phyloP scores from a whole-genome alignment of 2,329 filamentous ascomycete species.

The Fusarium veterinarium region DNA sequence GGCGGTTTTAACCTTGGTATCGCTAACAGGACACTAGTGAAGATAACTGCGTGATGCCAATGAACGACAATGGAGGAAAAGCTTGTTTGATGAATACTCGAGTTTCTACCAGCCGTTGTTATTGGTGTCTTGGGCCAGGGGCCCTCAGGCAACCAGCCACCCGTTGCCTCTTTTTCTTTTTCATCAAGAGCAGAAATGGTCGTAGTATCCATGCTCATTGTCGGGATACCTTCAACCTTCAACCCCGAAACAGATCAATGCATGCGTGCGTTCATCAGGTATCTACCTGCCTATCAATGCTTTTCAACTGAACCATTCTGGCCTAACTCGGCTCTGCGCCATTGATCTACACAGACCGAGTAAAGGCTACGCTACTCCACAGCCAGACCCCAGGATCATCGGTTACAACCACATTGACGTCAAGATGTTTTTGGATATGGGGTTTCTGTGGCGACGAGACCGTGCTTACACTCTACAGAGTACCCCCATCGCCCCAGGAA shows the following conservation, averaged over 20 bases:
- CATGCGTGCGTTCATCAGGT: background rate
- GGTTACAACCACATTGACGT: background rate
- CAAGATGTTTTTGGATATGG: background rate
- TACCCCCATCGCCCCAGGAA: background rate
- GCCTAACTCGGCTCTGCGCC: background rate
- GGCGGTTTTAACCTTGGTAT: background rate
- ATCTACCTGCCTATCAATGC: background rate
- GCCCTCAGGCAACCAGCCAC: background rate
- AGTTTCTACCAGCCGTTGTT: background rate
- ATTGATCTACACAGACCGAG: background rate
- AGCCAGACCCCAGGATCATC: background rate
- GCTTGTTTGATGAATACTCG: background rate
- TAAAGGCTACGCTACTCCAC: background rate
- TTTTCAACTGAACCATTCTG: background rate
- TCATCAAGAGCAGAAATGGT: background rate
- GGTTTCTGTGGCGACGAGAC: constrained; percentile 12
- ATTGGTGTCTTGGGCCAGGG: background rate
- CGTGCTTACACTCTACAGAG: background rate
- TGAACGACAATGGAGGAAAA: background rate
- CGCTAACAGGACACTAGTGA: background rate
- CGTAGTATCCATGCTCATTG: background rate
- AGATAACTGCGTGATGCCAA: background rate
- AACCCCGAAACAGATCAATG: background rate
- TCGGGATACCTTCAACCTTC: background rate
- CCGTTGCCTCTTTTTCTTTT: background rate